phyloP scores from a whole-genome alignment of 768 basidiomycete species.

The Ramaria sp. region DNA sequence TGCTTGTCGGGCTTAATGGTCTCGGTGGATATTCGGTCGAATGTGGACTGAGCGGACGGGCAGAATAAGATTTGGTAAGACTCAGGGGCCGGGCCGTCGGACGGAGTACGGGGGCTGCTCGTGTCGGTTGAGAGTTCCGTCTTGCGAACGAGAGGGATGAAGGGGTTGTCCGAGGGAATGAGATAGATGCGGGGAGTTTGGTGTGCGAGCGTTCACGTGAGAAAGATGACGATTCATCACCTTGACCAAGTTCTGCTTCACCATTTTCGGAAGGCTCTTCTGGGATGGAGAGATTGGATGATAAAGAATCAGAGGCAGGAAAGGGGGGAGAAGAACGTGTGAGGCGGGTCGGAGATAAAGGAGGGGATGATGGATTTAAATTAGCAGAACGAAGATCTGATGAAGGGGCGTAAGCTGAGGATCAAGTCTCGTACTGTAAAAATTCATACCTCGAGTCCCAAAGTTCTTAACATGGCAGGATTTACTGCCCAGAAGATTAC shows the following conservation, averaged over 20 bases:
- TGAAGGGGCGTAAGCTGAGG: neutral
- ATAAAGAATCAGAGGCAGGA: neutral
- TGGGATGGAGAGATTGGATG: neutral
- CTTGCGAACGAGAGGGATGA: conserved; percentile 19
- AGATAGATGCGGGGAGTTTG: conserved; percentile 20
- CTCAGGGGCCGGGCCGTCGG: conserved; percentile 8
- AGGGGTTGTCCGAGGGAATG: conserved; percentile 26
- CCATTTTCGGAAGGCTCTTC: neutral
- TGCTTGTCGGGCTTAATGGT: conserved; percentile 34
- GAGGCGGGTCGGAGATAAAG: neutral
- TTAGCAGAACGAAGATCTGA: conserved; percentile 17
- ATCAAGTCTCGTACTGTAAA: neutral
- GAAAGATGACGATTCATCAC: neutral
- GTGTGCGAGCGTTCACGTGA: conserved; percentile 8
- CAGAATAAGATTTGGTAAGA: conserved; percentile 29
- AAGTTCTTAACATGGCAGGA: conserved; percentile 72
- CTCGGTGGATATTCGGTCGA: conserved; percentile 13
- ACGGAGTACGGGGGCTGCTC: conserved; percentile 12
- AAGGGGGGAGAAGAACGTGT: neutral
- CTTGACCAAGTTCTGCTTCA: neutral
- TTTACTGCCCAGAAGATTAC: conserved; percentile 41
- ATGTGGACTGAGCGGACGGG: conserved; percentile 29
- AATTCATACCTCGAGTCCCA: conserved; percentile 35
- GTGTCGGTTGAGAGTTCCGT: conserved; percentile 20
- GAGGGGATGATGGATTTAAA: conserved; percentile 11